Base-by-base conservation (phyloP, 164 flowering plant genomes). In the Aristolochia fimbriata region DNA sequence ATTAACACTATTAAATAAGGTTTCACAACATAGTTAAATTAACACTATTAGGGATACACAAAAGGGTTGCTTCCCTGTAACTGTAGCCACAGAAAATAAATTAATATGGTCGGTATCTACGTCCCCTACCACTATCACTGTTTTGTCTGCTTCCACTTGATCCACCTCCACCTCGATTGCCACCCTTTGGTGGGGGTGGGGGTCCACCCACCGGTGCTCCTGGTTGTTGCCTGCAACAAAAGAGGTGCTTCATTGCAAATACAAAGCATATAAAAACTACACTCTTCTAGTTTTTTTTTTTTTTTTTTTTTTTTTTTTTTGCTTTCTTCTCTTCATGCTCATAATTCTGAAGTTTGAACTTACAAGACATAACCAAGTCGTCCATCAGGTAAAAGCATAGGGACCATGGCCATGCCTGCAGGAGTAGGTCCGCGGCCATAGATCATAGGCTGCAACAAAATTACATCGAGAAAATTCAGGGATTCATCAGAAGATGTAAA, bases 351-450 rank as follows among this genome's bases (percentile, higher is more conserved):
- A 37, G 1, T 37, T 37, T 59, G 2, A 37, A 15, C 96, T 89
- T 76, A 89, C 94, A 89, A 57, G 57, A 89, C 94, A 75, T 89
- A 89, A 73, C 91, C 97, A 58, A 87, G 77, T 61, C 89, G 75
- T 60, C 97, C 94, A 73, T 87, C 94, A 55, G 97, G 94, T 12
- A 89, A 69, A 60, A 87, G 79, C 89, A 87, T 85, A 21, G 96
- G 96, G 74, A 85, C 82, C 96, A 89, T 89, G 47, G 88, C 78
- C 96, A 89, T 79, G 41, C 96, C 87, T 55, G 80, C 67, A 62
- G 96, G 87, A 61, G 75, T 62, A 6, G 84, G 78, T 24, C 90
- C 91, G 51, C 83, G 71, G 45, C 93, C 93, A 77, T 85, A 89
- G 16, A 89, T 74, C 78, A 87, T 31, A 3, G 89, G 88, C 91